Base-by-base conservation (phyloP, 139 green algal species). In the Tetratostichococcus sp. region DNA sequence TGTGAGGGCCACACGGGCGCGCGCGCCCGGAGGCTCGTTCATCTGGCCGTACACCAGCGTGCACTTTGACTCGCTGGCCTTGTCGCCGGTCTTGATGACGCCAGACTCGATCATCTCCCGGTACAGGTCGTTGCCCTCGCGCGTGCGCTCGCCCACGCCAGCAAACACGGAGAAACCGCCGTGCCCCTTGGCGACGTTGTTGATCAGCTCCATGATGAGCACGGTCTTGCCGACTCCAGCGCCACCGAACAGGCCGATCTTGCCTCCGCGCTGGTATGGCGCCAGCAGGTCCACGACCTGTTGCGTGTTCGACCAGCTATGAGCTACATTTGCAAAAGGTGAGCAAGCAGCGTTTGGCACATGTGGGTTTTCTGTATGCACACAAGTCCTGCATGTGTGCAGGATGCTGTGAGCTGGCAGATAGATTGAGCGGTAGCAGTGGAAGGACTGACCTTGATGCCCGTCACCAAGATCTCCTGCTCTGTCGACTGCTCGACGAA, bases 161-260 rank as follows among this genome's bases (percentile, higher is more conserved):
- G 96, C 96, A 86, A 99, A 99, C 80, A 99, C 96, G 50, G 96
- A 98, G 89, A 99, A 99, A 86, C 96, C 96, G 97, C 96, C 96
- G 84, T 99, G 96, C 28, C 80, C 96, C 89, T 99, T 99, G 75
- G 96, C 96, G 58, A 99, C 90, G 85, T 99, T 99, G 89, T 99
- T 99, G 86, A 99, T 99, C 32, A 99, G 96, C 90, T 99, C 96
- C 96, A 99, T 99, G 75, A 99, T 99, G 21, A 99, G 91, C 87
- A 99, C 96, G 1, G 96, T 99, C 92, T 99, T 99, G 76, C 96
- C 96, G 14, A 99, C 96, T 78, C 96, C 96, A 30, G 96, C 96
- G 76, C 96, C 96, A 26, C 96, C 96, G 74, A 99, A 99, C 35
- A 99, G 90, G 30, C 96, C 96, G 84, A 99, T 99, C 90, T 99